phyloP scores from a whole-genome alignment of 495 filamentous ascomycete genomes.

The Podospora pseudoanserina region DNA sequence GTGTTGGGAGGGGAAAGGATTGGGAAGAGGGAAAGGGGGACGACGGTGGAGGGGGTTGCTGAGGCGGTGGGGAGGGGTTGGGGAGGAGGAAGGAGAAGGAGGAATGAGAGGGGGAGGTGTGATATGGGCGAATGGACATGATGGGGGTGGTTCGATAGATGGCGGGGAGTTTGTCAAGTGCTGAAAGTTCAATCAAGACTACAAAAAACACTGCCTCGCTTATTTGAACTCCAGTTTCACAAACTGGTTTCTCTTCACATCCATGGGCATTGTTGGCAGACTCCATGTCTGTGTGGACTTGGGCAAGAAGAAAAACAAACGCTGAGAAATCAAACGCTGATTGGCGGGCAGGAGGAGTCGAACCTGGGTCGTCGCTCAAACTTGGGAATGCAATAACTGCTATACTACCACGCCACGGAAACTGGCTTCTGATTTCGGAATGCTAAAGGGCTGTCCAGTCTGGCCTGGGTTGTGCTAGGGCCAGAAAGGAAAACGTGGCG shows the following conservation, averaged over 20 bases:
- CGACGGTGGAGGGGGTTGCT: conserved; percentile 45
- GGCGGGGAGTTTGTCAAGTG: no score
- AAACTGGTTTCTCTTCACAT: no score
- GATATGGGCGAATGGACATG: not conserved
- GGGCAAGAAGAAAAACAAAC: not conserved
- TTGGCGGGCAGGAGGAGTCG: not conserved
- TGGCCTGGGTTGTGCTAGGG: not conserved
- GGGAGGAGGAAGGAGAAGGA: conserved; percentile 41
- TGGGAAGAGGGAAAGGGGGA: conserved; percentile 49
- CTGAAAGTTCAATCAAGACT: no score
- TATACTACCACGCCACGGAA: not conserved
- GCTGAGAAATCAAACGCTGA: not conserved
- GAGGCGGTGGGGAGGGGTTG: conserved; percentile 44
- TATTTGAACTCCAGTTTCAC: no score
- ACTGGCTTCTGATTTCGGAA: not conserved
- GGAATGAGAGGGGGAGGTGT: not conserved
- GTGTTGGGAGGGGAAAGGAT: conserved; percentile 57
- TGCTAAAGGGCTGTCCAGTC: not conserved
- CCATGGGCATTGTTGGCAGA: no score
- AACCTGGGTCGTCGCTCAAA: not conserved
- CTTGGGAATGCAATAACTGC: not conserved
- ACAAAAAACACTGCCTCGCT: no score
- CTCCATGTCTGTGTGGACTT: no score
- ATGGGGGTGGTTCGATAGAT: not conserved
- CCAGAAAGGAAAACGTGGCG: not conserved